Evolutionary conservation across 1,284 basidiomycete species (phyloP).

Genomic region (Meira nashicola): DNA sequence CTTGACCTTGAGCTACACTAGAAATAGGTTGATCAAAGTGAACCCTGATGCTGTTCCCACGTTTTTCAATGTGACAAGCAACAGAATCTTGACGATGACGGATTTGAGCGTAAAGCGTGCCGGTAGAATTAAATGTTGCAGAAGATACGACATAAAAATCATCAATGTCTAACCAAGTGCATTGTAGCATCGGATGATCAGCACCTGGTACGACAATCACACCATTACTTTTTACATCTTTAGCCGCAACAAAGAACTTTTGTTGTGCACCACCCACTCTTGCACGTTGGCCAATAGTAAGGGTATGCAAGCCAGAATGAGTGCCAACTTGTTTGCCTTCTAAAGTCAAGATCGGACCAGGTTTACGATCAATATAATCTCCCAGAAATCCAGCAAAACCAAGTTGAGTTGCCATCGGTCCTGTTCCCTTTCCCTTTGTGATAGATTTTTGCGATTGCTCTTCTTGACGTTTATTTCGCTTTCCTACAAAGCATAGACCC

Average conservation of each 20-base stretch:
- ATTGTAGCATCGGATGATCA: slow-evolving; percentile 67
- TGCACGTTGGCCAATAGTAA: slow-evolving; percentile 78
- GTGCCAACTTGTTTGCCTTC: slow-evolving; percentile 61
- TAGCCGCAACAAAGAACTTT: slow-evolving; percentile 71
- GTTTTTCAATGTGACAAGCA: slow-evolving; percentile 56
- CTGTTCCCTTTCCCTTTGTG: neutral
- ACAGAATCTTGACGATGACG: slow-evolving; percentile 67
- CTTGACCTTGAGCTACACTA: slow-evolving; percentile 74
- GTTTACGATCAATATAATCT: slow-evolving; percentile 65
- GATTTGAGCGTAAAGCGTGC: slow-evolving; percentile 64
- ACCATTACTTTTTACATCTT: slow-evolving; percentile 63
- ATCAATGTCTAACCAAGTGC: slow-evolving; percentile 19
- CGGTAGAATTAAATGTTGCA: slow-evolving; percentile 9
- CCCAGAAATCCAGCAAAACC: neutral
- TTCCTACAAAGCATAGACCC: slow-evolving; percentile 93
- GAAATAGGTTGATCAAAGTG: slow-evolving; percentile 62
- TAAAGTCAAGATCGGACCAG: slow-evolving; percentile 66
- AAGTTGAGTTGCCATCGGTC: neutral
- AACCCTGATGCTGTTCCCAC: slow-evolving; percentile 19
- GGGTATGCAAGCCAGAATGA: slow-evolving; percentile 79
- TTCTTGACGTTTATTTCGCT: slow-evolving; percentile 68
- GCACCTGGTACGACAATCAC: slow-evolving; percentile 70
- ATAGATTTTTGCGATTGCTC: slow-evolving; percentile 15
- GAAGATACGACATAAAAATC: slow-evolving; percentile 26
- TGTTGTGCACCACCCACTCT: slow-evolving; percentile 63